Conservation (phyloP, 495 filamentous ascomycete species). For the Penicillium desertorum region DNA sequence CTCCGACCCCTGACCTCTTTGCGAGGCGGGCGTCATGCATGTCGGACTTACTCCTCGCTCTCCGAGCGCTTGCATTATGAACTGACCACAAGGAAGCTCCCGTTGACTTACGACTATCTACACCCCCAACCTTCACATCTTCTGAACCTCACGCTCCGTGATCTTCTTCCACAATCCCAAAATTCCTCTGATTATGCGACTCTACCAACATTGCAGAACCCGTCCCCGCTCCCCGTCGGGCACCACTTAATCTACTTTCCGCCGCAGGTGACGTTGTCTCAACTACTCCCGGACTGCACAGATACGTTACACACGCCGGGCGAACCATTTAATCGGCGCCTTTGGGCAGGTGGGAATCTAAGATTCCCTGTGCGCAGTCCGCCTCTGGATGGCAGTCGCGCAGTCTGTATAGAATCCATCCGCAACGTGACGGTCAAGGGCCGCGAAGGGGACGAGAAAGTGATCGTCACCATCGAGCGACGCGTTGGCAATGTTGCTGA, state of each 20-base stretch:
- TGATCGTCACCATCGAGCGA: constrained; percentile 59
- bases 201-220: constrained; percentile 39
- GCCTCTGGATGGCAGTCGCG: constrained; percentile 49
- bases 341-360: constrained; percentile 73
- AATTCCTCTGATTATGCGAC: background rate
- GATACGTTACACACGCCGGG: constrained; percentile 70
- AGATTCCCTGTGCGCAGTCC: constrained; percentile 32
- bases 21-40: constrained; percentile 8
- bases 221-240: constrained; percentile 45
- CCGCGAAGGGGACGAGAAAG: constrained; percentile 54
- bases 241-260: constrained; percentile 75
- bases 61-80: constrained; percentile 32
- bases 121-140: constrained; percentile 63
- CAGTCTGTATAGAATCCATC: constrained; percentile 65
- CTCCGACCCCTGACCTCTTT: constrained; percentile 9
- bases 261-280: constrained; percentile 52
- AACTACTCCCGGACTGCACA: constrained; percentile 70
- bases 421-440: constrained; percentile 59
- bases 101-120: constrained; percentile 62
- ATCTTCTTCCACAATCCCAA: constrained; percentile 48
- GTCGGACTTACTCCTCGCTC: constrained; percentile 30
- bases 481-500: constrained; percentile 42
- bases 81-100: constrained; percentile 51
- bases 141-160: constrained; percentile 59
- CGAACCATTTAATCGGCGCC: constrained; percentile 61